Percentiles rank a stretch among this genome's conserved stretches.
phyloP scores from a whole-genome alignment of 2,329 filamentous ascomycete genomes.

The Neofusicoccum parvum region DNA sequence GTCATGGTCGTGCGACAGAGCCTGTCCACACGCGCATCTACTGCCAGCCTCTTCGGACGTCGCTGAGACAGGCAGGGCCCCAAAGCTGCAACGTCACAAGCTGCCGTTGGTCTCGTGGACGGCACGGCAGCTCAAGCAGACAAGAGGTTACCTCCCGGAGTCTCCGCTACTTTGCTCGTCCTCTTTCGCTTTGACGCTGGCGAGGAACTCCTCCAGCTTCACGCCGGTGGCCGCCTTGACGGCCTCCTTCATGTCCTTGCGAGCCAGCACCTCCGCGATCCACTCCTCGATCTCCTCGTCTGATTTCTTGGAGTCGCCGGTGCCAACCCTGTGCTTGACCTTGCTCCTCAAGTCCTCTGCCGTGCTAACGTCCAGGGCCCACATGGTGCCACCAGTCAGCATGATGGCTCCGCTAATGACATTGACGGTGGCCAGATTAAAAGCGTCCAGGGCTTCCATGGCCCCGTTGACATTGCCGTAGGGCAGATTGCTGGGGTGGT shows the following conservation, averaged over 20 bases:
- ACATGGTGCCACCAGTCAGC: conserved; percentile 71
- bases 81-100: background rate
- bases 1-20: conserved; percentile 8
- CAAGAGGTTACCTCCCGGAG: background rate
- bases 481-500: conserved; percentile 59
- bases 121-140: background rate
- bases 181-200: conserved; percentile 8
- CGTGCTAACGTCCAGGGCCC: conserved; percentile 70
- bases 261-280: conserved; percentile 51
- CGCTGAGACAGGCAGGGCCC: conserved; percentile 4
- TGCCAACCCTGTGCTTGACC: conserved; percentile 51
- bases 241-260: conserved; percentile 49
- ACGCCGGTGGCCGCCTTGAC: conserved; percentile 31
- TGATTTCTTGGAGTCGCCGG: conserved; percentile 50
- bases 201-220: conserved; percentile 12
- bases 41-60: conserved; percentile 7
- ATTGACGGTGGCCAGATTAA: conserved; percentile 86
- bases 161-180: conserved; percentile 23
- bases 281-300: conserved; percentile 59
- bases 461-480: conserved; percentile 61
- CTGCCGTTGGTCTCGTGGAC: background rate
- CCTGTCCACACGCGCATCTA: background rate
- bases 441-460: conserved; percentile 76
- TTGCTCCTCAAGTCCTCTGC: conserved; percentile 60
- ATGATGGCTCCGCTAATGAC: conserved; percentile 76